phyloP scores from a whole-genome alignment of 2,329 filamentous ascomycete species.

The Neofusicoccum ribis region DNA sequence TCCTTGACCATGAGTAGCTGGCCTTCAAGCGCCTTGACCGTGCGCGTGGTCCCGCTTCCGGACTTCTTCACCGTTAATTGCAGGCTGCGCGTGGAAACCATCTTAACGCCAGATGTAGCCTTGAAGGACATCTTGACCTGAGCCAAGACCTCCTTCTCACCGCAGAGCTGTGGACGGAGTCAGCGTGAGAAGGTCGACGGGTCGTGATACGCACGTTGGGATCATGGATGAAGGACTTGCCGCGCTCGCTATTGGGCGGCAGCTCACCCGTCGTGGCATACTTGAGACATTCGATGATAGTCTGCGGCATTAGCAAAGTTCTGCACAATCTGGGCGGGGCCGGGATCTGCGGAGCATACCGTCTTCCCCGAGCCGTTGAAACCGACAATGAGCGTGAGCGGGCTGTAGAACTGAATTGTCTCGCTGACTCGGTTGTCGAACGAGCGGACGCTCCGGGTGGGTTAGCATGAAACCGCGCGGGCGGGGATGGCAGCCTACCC shows the following conservation, averaged over 20 bases:
- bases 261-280: constrained; percentile 95
- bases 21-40: constrained; percentile 82
- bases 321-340: not conserved
- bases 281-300: constrained; percentile 97
- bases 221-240: constrained; percentile 93
- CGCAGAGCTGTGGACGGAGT: constrained; percentile 59
- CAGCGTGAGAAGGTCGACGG: not conserved
- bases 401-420: constrained; percentile 83
- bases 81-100: constrained; percentile 81
- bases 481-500: constrained; percentile 52
- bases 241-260: constrained; percentile 83
- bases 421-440: constrained; percentile 76
- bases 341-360: constrained; percentile 35
- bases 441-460: constrained; percentile 63
- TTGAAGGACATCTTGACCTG: constrained; percentile 90
- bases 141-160: constrained; percentile 84
- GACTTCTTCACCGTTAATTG: constrained; percentile 86
- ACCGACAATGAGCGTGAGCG: constrained; percentile 92
- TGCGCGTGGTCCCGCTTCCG: constrained; percentile 47
- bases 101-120: constrained; percentile 72
- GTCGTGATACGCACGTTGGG: constrained; percentile 65
- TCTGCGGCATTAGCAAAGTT: constrained; percentile 47
- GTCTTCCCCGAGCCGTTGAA: constrained; percentile 98
- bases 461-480: not conserved
- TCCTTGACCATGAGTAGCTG: constrained; percentile 73